Conservation (phyloP, 345 rosid species). For the Moricandia arvensis region DNA sequence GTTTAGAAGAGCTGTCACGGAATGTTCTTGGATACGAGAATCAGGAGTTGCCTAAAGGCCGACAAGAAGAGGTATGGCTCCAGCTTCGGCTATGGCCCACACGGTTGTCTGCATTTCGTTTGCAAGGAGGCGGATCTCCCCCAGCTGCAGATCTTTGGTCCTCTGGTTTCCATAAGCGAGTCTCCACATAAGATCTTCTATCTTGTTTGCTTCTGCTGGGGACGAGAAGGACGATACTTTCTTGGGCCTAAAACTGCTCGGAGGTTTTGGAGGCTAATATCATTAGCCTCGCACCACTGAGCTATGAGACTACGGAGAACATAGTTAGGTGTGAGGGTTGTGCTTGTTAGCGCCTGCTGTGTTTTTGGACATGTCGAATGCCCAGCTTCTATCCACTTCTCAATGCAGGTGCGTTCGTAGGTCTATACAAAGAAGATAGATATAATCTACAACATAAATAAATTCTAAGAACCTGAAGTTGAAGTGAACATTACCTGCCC, state of each 20-base stretch:
- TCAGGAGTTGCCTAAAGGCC: slow-evolving; percentile 78
- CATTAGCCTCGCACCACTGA: slow-evolving; percentile 93
- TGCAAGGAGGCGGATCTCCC: slow-evolving; percentile 91
- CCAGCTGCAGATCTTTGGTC: slow-evolving; percentile 86
- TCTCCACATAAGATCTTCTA: slow-evolving; percentile 72
- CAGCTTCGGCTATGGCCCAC: slow-evolving; percentile 99
- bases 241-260: slow-evolving; percentile 61
- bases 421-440: slow-evolving; percentile 44
- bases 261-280: slow-evolving; percentile 81
- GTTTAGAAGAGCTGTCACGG: slow-evolving; percentile 91
- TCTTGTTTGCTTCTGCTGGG: slow-evolving; percentile 71
- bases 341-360: slow-evolving; percentile 67
- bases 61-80: slow-evolving; percentile 92
- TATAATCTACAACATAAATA: too few species aligned
- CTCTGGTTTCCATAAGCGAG: slow-evolving; percentile 72
- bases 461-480: not conserved
- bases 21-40: slow-evolving; percentile 90
- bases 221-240: slow-evolving; percentile 60
- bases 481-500: slow-evolving; percentile 66
- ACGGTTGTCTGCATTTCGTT: slow-evolving; percentile 93
- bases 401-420: slow-evolving; percentile 88
- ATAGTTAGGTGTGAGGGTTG: slow-evolving; percentile 78
- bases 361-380: slow-evolving; percentile 94
- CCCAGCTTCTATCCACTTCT: slow-evolving; percentile 93
- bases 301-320: slow-evolving; percentile 95